Percentiles rank a stretch among this genome's conserved stretches.
Evolutionary conservation across 352 stramenopile genomes (phyloP).

Genomic region (Phytopythium litorale): DNA sequence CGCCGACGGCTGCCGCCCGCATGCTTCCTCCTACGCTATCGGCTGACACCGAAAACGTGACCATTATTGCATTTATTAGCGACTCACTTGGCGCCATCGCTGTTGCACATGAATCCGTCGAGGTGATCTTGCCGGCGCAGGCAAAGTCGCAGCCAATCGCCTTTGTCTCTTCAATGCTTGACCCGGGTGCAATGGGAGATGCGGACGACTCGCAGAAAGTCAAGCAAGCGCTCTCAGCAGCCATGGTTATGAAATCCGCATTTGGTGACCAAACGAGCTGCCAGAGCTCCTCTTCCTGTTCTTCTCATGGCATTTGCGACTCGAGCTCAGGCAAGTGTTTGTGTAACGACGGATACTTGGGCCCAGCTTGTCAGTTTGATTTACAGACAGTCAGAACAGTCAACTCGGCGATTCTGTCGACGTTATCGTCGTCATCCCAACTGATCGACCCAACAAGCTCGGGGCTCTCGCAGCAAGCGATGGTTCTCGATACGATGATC

Average conservation of each 20-base stretch:
- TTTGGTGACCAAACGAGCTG: slow-evolving; percentile 7
- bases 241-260: slow-evolving; percentile 41
- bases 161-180: slow-evolving; percentile 37
- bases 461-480: slow-evolving; percentile 47
- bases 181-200: slow-evolving; percentile 5
- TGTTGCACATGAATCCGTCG: slow-evolving; percentile 31
- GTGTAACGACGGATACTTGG: slow-evolving; percentile 40
- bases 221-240: slow-evolving; percentile 35
- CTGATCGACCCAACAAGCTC: slow-evolving; percentile 36
- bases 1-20: slow-evolving; percentile 23
- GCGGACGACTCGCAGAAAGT: slow-evolving; percentile 23
- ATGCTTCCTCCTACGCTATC: slow-evolving; percentile 39
- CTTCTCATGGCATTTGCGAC: slow-evolving; percentile 30
- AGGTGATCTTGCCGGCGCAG: slow-evolving; percentile 30
- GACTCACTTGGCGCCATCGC: slow-evolving; percentile 36
- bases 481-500: slow-evolving; percentile 41
- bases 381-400: slow-evolving; percentile 27
- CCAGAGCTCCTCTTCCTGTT: slow-evolving; percentile 15
- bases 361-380: slow-evolving; percentile 33
- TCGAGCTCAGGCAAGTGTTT: slow-evolving; percentile 19
- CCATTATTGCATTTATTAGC: slow-evolving; percentile 51
- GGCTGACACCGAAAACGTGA: slow-evolving; percentile 30
- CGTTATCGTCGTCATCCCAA: slow-evolving; percentile 19
- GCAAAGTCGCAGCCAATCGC: slow-evolving; percentile 28
- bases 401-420: slow-evolving; percentile 42